Percentiles rank a stretch among this genome's conserved stretches.
These are phyloP conservation scores for Erythrophleum ivorense DNA, from an alignment of 331 rosid species.

Conservation along the genomic window DNA sequence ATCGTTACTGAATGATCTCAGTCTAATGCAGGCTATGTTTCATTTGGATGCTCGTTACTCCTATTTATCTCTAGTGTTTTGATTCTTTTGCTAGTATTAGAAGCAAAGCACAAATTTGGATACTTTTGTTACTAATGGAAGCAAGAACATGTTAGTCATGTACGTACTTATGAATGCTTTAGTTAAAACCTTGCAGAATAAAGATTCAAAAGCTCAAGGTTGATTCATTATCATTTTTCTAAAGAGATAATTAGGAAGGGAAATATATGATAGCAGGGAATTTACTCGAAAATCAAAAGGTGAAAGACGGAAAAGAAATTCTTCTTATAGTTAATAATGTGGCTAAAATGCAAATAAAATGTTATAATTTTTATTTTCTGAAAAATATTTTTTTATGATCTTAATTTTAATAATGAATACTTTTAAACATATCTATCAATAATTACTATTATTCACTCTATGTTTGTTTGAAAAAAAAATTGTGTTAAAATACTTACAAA, in stretches of 20 bases:
- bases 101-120: slow-evolving; percentile 33
- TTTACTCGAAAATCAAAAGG: too few relatives aligned
- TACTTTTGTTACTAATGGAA: slow-evolving; percentile 15
- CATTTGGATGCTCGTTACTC: slow-evolving; percentile 14
- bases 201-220: background rate
- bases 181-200: background rate
- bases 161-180: slow-evolving; percentile 10
- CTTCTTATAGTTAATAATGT: too few relatives aligned
- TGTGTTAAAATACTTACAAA: too few relatives aligned
- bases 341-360: background rate
- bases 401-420: too few relatives aligned
- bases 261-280: too few relatives aligned
- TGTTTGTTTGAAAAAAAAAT: too few relatives aligned
- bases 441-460: too few relatives aligned
- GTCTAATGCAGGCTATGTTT: background rate
- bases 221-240: too few relatives aligned
- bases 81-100: slow-evolving; percentile 18
- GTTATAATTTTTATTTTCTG: background rate
- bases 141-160: slow-evolving; percentile 18
- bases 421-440: too few relatives aligned
- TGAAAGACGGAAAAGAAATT: too few relatives aligned
- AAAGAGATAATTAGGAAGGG: background rate
- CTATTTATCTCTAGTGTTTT: slow-evolving; percentile 29
- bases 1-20: background rate
- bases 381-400: too few relatives aligned